A percentile compares a stretch with the other conserved stretches of the same genome.
Evolutionary conservation across 345 rosid species (phyloP).

Genomic region (Sisymbrium altissimum): DNA sequence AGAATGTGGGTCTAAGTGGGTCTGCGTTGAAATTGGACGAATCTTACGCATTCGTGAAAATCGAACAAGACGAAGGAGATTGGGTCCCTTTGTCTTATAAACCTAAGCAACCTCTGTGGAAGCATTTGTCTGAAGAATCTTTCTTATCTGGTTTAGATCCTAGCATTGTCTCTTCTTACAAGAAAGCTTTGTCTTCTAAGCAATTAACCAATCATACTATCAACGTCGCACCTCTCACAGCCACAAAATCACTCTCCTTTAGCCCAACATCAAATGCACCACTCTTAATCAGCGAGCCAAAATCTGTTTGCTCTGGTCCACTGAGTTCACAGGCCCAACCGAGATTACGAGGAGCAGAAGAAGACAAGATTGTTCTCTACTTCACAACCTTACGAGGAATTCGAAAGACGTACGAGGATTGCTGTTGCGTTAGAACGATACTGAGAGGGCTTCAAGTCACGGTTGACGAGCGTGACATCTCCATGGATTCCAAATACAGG

Average conservation of each 20-base stretch:
- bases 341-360: conserved; percentile 33
- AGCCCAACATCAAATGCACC: conserved; percentile 11
- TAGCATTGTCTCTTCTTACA: conserved; percentile 55
- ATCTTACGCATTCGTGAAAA: conserved; percentile 29
- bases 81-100: conserved; percentile 33
- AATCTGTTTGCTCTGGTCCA: conserved; percentile 34
- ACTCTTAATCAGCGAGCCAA: conserved; percentile 5
- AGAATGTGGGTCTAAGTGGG: conserved; percentile 21
- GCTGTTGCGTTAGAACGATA: conserved; percentile 64
- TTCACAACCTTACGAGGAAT: conserved; percentile 80
- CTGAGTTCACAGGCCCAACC: conserved; percentile 22
- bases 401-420: conserved; percentile 82
- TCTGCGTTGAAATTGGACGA: conserved; percentile 34
- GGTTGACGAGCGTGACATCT: conserved; percentile 77
- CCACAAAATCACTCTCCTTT: conserved; percentile 17
- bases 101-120: conserved; percentile 56
- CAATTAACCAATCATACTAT: conserved; percentile 36
- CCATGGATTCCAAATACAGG: conserved; percentile 73
- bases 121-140: conserved; percentile 72
- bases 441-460: conserved; percentile 57
- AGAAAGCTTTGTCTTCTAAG: conserved; percentile 65
- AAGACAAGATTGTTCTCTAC: conserved; percentile 53
- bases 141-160: conserved; percentile 65
- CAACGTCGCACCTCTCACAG: conserved; percentile 5
- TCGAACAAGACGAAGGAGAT: conserved; percentile 26